Conservation (phyloP, 768 basidiomycete species). For the Kwoniella shandongensis region DNA sequence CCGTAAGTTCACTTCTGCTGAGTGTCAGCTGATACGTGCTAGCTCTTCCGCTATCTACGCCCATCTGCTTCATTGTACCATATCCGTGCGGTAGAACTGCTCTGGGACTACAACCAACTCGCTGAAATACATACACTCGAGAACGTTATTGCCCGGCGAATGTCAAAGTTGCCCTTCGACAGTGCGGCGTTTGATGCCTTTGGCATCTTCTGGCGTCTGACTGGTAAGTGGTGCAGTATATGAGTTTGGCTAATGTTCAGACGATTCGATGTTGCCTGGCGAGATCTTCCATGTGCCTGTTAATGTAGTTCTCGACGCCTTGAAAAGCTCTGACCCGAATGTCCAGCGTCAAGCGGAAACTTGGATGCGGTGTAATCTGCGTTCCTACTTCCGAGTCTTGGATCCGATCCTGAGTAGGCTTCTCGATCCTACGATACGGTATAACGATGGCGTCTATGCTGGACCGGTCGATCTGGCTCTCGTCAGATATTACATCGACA, state of each 20-base stretch:
- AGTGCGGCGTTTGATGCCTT: conserved; percentile 76
- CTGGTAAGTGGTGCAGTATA: conserved; percentile 59
- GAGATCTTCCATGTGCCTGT: conserved; percentile 79
- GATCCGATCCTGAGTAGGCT: conserved; percentile 69
- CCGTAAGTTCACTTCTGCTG: conserved; percentile 12
- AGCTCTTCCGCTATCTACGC: conserved; percentile 73
- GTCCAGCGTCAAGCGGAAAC: conserved; percentile 82
- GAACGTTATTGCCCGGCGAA: conserved; percentile 62
- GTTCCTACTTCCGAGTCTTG: conserved; percentile 84
- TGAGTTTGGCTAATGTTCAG: conserved; percentile 48
- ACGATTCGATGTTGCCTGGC: conserved; percentile 78
- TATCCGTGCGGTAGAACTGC: conserved; percentile 71
- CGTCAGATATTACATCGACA: conserved; percentile 71
- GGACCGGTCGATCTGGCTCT: conserved; percentile 74
- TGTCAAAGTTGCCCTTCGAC: conserved; percentile 61
- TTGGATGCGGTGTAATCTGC: conserved; percentile 94
- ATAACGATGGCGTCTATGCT: conserved; percentile 64
- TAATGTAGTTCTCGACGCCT: conserved; percentile 79
- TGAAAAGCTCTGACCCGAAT: conserved; percentile 72
- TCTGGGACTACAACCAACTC: conserved; percentile 63
- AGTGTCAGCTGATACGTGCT: conserved; percentile 24
- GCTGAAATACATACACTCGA: conserved; percentile 37
- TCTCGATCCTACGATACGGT: conserved; percentile 10
- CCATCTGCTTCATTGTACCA: conserved; percentile 71
- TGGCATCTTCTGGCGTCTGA: conserved; percentile 86